Conservation (phyloP, 306 rosid species). For the Rosa rugosa region DNA sequence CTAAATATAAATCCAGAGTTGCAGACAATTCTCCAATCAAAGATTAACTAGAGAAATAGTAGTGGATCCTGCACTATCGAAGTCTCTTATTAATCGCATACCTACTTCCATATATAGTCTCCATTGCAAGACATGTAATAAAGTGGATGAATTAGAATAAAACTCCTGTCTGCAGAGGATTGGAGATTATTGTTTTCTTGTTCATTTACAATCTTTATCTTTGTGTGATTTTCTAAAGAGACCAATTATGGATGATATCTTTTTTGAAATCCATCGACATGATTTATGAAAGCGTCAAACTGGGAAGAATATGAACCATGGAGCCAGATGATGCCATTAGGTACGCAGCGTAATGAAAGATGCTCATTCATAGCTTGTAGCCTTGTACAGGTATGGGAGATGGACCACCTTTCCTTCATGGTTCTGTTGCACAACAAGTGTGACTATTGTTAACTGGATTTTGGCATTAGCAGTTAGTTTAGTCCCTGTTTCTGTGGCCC, state of each 20-base stretch:
- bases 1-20: slow-evolving; percentile 46
- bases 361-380: neutral
- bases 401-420: neutral
- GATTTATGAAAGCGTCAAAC: neutral
- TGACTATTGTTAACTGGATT: neutral
- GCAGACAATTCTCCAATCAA: slow-evolving; percentile 39
- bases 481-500: neutral
- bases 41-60: slow-evolving; percentile 8
- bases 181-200: no score
- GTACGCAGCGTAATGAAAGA: neutral
- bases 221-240: no score
- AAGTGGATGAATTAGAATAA: no score
- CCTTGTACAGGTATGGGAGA: neutral
- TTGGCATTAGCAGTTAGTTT: neutral
- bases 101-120: no score
- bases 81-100: neutral
- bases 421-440: neutral
- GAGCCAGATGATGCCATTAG: neutral
- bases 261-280: neutral
- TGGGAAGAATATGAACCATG: neutral
- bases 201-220: no score
- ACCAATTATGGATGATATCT: no score
- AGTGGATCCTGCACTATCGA: neutral
- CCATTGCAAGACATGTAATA: no score
- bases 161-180: no score